Conservation (phyloP, 305 asterid genomes). For the Rubia peregrina region DNA sequence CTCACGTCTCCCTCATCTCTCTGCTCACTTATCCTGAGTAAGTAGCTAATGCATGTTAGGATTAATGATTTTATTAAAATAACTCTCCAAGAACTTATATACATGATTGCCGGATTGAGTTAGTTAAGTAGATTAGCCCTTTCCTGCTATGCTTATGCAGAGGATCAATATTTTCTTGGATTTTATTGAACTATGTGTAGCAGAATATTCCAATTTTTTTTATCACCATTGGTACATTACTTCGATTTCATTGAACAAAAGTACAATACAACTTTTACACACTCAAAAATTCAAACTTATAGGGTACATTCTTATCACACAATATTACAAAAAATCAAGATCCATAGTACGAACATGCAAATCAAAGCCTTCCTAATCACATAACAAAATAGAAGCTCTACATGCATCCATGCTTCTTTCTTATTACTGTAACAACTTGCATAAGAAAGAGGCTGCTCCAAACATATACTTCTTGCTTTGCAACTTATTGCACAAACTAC, state of each 20-base stretch:
- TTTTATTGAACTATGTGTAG: not conserved
- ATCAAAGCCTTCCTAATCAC: constrained; percentile 9
- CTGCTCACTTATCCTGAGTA: constrained; percentile 49
- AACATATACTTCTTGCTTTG: not conserved
- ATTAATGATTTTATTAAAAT: not conserved
- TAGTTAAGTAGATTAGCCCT: not conserved
- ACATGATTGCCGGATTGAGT: not conserved
- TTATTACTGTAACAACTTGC: constrained; percentile 10
- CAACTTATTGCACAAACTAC: constrained; percentile 17
- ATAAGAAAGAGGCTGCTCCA: not conserved
- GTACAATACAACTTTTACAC: not conserved
- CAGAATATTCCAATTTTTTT: not conserved
- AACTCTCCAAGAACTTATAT: not conserved
- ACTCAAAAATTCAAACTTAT: not conserved
- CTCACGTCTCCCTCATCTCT: constrained; percentile 50
- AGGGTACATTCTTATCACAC: too few species aligned
- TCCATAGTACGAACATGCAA: not conserved
- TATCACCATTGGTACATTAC: not conserved
- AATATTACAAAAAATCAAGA: not conserved
- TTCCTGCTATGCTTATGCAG: too few species aligned
- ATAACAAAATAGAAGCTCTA: not conserved
- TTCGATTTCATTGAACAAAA: not conserved
- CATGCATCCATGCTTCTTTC: constrained; percentile 1
- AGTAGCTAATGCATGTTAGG: not conserved
- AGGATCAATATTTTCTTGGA: not conserved